phyloP scores from a whole-genome alignment of 2,329 filamentous ascomycete species.

The Diaporthe ampelina region DNA sequence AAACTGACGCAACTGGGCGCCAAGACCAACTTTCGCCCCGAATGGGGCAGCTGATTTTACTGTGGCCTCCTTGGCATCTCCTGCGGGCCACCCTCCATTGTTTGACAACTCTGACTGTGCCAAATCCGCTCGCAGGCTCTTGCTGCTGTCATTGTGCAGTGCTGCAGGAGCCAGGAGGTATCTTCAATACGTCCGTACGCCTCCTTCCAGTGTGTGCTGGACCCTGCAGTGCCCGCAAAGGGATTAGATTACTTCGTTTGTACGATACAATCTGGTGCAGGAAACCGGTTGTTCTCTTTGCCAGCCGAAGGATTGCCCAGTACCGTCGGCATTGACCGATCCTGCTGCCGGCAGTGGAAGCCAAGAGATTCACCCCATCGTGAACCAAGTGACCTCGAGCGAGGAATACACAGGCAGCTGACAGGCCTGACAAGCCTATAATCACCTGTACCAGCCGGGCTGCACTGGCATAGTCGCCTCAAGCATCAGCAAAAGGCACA shows the following conservation, averaged over 20 bases:
- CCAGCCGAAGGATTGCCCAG: neutral
- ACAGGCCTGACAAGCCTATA: neutral
- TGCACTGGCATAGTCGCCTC: neutral
- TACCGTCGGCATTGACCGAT: neutral
- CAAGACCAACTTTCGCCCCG: slow-evolving; percentile 15
- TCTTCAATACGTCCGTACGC: neutral
- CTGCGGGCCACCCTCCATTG: slow-evolving; percentile 8
- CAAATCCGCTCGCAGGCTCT: neutral
- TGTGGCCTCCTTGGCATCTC: slow-evolving; percentile 28
- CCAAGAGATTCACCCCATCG: neutral
- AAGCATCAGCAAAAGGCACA: neutral
- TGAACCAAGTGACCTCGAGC: neutral
- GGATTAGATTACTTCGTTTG: neutral
- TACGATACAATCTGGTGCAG: neutral
- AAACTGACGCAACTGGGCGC: slow-evolving; percentile 19
- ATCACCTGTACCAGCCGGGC: too few relatives aligned
- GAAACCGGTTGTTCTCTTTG: neutral
- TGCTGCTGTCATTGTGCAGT: neutral
- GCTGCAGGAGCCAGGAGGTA: slow-evolving; percentile 1
- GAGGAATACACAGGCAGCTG: neutral
- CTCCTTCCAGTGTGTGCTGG: neutral
- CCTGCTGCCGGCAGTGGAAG: neutral
- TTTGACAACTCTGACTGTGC: slow-evolving; percentile 9
- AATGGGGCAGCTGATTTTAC: slow-evolving; percentile 28
- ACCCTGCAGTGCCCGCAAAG: slow-evolving; percentile 13